Evolutionary conservation across 225 moss, liverwort and hornwort genomes (phyloP), one percentile per base, ranked within the genome.

Genomic region (Sphagnum tenellum): DNA sequence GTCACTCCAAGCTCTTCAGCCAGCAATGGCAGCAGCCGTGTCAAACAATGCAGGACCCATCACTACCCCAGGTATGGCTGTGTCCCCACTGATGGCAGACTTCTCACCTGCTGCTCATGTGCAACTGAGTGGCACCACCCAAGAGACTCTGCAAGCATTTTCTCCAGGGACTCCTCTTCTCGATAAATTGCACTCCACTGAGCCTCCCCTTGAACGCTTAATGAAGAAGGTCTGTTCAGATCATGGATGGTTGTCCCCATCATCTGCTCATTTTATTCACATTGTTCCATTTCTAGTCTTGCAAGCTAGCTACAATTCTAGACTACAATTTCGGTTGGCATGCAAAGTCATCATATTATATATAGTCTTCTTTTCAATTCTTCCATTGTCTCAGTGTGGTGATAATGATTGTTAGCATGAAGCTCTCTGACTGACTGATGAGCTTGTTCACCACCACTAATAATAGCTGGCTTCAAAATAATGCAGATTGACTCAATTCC

Each of bases 1-100:
- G 66, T 77, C 71, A 6, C 61, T 82, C 47, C 93, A 84, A 79
- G 79, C 76, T 64, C 73, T 90, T 65, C 93, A 86, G 67, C 64
- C 85, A 56, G 77, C 79, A 66, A 69, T 83, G 47, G 73, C 74
- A 13, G 77, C 84, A 45, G 75, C 82, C 13, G 83, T 79, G 70
- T 78, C 64, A 53, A 45, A 84, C 9, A 29, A 29, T 29, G 0
- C 29, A 29, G 75, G 81, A 49, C 82, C 84, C 70, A 89, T 86
- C 44, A 88, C 76, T 67, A 93, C 93, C n/a, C 98, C 90, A 46
- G 92, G 92, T 48, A 93, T 87, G 68, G 74, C 89, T n/a, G 83
- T 86, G 45, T 93, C 93, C 4, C 98, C 96, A 47, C 74, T 88
- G 45, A 83, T 89, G 89, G 87, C 81, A 59, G 84, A 78, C 62